Evolutionary conservation across 1,284 basidiomycete genomes (phyloP), one percentile per base, ranked within the genome.

Genomic region (Malassezia psittaci): DNA sequence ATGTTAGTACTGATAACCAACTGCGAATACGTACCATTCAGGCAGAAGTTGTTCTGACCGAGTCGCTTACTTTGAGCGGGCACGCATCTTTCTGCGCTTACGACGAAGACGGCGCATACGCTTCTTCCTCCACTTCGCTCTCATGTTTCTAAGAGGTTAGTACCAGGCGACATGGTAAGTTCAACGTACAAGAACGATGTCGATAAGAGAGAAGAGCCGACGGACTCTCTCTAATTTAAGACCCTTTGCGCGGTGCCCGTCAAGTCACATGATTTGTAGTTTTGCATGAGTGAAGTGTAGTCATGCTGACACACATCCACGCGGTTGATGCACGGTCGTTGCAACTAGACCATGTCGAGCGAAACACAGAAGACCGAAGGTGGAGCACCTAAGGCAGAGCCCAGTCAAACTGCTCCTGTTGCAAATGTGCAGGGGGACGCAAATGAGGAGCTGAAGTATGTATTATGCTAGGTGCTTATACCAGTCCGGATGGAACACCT

Each of bases 41-140:
- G 13, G 24, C 24, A 29, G 24, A 7, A 29, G 7, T 29, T 29
- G 24, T 29, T 29, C 24, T 29, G 45, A 36, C 33, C 35, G 58
- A 60, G 39, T 54, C 55, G 61, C 54, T 66, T 70, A 70, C 68
- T 68, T 70, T 60, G 66, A 68, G 61, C 68, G 63, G 50, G 68
- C 68, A 48, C 68, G 68, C 68, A 70, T 70, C 65, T 70, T 70
- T 70, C 68, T 70, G 59, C 68, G 68, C 66, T 70, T 70, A 57
- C 68, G 64, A 54, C 68, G 68, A 62, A 70, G 66, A 57, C 68
- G 52, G 63, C 68, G 68, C 68, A 70, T 70, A 62, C 68, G 62
- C 66, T 70, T 70, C 66, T 70, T 70, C 56, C 68, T 65, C 68
- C 68, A 70, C 63, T 70, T 70, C 52, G 61, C 68, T 61, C 68